Percentiles rank a stretch among this genome's conserved stretches.
Evolutionary conservation across 106 monocot species (phyloP).

Genomic region (Acanthochlamys bracteata): DNA sequence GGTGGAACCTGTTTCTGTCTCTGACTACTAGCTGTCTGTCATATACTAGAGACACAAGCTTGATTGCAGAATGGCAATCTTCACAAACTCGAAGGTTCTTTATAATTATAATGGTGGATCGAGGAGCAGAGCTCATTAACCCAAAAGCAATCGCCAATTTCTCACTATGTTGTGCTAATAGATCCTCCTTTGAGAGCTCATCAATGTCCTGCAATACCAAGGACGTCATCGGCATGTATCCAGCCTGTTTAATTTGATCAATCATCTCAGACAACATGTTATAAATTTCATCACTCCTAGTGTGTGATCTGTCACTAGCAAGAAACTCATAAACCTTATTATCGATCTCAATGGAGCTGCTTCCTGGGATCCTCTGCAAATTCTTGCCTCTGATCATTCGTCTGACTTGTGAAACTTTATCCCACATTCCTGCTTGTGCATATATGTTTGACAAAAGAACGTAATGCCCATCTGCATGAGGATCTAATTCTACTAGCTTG

Average conservation of each 20-base stretch:
- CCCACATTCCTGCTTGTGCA: slow-evolving; percentile 30
- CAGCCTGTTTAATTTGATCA: slow-evolving; percentile 11
- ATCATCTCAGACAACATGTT: slow-evolving; percentile 23
- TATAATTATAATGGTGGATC: slow-evolving; percentile 14
- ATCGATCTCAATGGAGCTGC: slow-evolving; percentile 40
- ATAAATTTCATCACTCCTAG: slow-evolving; percentile 25
- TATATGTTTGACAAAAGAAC: slow-evolving; percentile 45
- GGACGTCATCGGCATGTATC: slow-evolving; percentile 22
- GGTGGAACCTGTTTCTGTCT: slow-evolving; percentile 37
- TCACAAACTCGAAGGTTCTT: slow-evolving; percentile 37
- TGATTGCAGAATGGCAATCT: slow-evolving; percentile 25
- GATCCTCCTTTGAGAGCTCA: slow-evolving; percentile 12
- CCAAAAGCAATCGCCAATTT: slow-evolving; percentile 29
- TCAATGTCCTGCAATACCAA: slow-evolving; percentile 24
- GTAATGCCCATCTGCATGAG: slow-evolving; percentile 32
- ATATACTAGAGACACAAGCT: slow-evolving; percentile 17
- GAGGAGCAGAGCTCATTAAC: slow-evolving; percentile 6
- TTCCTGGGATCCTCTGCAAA: slow-evolving; percentile 23
- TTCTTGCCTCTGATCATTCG: slow-evolving; percentile 18
- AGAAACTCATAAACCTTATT: slow-evolving; percentile 31
- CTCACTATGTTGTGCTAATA: slow-evolving; percentile 16
- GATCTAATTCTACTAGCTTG: slow-evolving; percentile 20
- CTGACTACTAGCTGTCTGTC: slow-evolving; percentile 22
- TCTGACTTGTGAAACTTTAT: slow-evolving; percentile 24
- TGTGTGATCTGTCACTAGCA: slow-evolving; percentile 28